Evolutionary conservation across 257 asterid genomes (phyloP).

Genomic region (Solanum megistacrolobum): DNA sequence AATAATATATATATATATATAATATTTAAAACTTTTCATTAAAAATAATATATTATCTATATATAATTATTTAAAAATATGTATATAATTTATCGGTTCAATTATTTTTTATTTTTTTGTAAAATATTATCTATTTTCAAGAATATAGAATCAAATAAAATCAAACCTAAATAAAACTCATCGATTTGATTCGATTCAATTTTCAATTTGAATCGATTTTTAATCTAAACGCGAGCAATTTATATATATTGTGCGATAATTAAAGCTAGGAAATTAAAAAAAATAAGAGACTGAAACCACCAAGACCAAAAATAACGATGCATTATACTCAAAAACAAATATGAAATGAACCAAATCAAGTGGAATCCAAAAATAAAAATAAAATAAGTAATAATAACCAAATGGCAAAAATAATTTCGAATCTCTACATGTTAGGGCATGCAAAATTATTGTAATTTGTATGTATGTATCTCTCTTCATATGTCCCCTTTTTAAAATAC

Average conservation of each 20-base stretch:
- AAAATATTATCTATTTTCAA: background rate
- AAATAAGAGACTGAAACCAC: background rate
- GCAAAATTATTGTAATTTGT: background rate
- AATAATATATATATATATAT: no score
- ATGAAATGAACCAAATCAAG: background rate
- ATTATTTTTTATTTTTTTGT: no score
- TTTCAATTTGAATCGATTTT: background rate
- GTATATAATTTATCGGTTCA: background rate
- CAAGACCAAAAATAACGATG: background rate
- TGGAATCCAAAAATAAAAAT: background rate
- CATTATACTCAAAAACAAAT: background rate
- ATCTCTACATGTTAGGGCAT: slow-evolving; percentile 37
- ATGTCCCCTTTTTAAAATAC: background rate
- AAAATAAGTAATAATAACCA: background rate
- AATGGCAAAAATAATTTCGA: slow-evolving; percentile 14
- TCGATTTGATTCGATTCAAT: no score
- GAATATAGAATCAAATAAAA: no score
- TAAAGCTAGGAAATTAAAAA: background rate
- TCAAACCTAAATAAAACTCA: no score
- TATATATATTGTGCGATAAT: background rate
- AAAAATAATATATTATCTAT: no score
- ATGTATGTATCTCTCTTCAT: background rate
- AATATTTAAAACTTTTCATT: no score
- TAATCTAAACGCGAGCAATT: fast-evolving
- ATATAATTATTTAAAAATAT: no score